A percentile compares a stretch with the other conserved stretches of the same genome.
Evolutionary conservation across 148 eudicot genomes (phyloP).

Genomic region (Rhododendron vialii): DNA sequence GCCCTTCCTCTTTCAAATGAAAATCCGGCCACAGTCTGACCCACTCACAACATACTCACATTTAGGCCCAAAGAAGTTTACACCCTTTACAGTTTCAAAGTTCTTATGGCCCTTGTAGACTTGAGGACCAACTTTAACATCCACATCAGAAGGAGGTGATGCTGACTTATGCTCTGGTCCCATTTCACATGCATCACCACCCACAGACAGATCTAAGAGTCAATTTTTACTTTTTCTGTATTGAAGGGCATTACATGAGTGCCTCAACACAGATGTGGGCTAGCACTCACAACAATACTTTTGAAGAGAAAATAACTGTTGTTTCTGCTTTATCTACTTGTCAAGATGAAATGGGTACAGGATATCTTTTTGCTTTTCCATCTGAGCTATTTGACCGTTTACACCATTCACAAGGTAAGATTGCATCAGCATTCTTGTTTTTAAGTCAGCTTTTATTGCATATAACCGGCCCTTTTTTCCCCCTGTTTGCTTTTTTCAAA

Average conservation of each 20-base stretch:
- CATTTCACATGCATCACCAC: slow-evolving; percentile 32
- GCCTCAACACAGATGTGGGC: slow-evolving; percentile 98
- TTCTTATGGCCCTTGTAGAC: slow-evolving; percentile 81
- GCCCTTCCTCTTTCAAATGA: slow-evolving; percentile 76
- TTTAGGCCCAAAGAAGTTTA: slow-evolving; percentile 80
- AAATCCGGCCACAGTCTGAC: slow-evolving; percentile 92
- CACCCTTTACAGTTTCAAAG: slow-evolving; percentile 75
- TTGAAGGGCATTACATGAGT: slow-evolving; percentile 91
- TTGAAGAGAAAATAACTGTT: slow-evolving; percentile 55
- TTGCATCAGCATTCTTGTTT: background rate
- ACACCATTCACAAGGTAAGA: slow-evolving; percentile 92
- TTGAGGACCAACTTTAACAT: slow-evolving; percentile 40
- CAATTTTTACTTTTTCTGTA: background rate
- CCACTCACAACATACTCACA: slow-evolving; percentile 90
- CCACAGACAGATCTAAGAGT: slow-evolving; percentile 14
- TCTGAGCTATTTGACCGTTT: slow-evolving; percentile 64
- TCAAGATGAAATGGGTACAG: slow-evolving; percentile 71
- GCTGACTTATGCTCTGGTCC: slow-evolving; percentile 19
- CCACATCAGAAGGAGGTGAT: slow-evolving; percentile 24
- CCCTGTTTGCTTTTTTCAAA: slow-evolving; percentile 29
- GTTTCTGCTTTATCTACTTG: slow-evolving; percentile 69
- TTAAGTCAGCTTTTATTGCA: background rate
- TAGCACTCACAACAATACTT: slow-evolving; percentile 67
- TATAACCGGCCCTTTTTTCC: background rate
- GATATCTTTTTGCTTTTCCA: slow-evolving; percentile 94